phyloP scores from a whole-genome alignment of 2,329 filamentous ascomycete genomes.

The Diaporthe aspalathi region DNA sequence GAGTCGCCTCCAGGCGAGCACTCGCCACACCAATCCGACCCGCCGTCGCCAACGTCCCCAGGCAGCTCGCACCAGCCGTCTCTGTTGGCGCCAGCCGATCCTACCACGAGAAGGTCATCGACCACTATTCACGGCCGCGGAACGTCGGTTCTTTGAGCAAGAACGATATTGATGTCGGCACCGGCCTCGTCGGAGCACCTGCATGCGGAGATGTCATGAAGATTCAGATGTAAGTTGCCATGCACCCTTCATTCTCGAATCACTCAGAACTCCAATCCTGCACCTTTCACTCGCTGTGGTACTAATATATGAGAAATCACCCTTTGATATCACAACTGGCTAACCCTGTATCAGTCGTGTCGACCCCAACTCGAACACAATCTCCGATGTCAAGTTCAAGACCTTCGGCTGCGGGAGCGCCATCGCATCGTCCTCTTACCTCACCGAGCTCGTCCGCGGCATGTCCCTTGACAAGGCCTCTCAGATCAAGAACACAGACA shows the following conservation, averaged over 20 bases:
- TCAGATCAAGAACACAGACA: conserved; percentile 95
- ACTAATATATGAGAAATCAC: conserved; percentile 66
- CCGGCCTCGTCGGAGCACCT: conserved; percentile 90
- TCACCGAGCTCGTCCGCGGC: conserved; percentile 93
- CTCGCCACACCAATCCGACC: conserved; percentile 55
- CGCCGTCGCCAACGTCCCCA: conserved; percentile 51
- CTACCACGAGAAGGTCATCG: conserved; percentile 73
- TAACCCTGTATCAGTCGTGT: conserved; percentile 64
- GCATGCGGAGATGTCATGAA: conserved; percentile 96
- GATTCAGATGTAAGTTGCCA: conserved; percentile 86
- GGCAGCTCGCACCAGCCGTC: conserved; percentile 55
- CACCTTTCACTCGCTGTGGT: conserved; percentile 56
- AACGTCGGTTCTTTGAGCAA: conserved; percentile 73
- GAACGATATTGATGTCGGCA: conserved; percentile 84
- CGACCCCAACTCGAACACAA: conserved; percentile 87
- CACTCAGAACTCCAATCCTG: conserved; percentile 42
- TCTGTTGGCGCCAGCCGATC: conserved; percentile 56
- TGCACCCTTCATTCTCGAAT: conserved; percentile 70
- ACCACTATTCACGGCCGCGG: conserved; percentile 72
- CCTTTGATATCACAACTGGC: background rate
- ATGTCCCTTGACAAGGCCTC: conserved; percentile 97
- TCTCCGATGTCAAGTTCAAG: conserved; percentile 97
- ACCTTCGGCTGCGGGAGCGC: conserved; percentile 95
- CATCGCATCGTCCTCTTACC: conserved; percentile 93
- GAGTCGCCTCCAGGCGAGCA: conserved; percentile 56